Base-by-base conservation (phyloP, 2,329 filamentous ascomycete species). In the Fusarium nodosum region DNA sequence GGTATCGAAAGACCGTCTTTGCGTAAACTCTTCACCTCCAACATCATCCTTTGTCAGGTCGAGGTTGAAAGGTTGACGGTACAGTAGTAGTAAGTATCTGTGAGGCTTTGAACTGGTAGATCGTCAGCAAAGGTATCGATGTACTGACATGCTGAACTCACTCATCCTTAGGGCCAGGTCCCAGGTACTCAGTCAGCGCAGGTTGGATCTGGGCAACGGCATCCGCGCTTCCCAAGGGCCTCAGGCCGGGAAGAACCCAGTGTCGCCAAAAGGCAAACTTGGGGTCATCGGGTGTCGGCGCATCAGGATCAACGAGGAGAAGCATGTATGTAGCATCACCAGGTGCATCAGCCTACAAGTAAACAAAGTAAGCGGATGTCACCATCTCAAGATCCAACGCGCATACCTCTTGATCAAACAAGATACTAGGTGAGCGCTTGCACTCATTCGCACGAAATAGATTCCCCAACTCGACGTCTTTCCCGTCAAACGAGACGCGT, bases 221-320 rank as follows among this genome's bases (percentile, higher is more conserved):
- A 3, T 58, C 68, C 1, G 67, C 70, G 3, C 58, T 68, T 28
- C 67, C 59, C 44, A 74, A 39, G 3, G 81, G 78, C 57, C 77
- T 77, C 52, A 84, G 46, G 0, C 82, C 81, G 6, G 79, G 75
- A 1, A 86, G 73, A 28, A 87, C 79, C 83, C 84, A 87, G 69
- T 87, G 85, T 22, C 85, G 78, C 84, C 85, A 87, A 70, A 84
- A 86, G 0, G 84, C 82, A 70, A 85, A 87, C 69, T 84, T 86
- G 8, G 84, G 84, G 52, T 87, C 83, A 36, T 85, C 83, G 0
- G 85, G 86, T 0, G 84, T 87, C 0, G 86, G 86, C 22, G 85
- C 85, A 61, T 87, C 86, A 0, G 85, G 85, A 57, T 87, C 86
- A 24, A 86, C 78, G 41, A 87, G 78, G 66, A 87, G 76, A 52